These are phyloP conservation scores for Claviceps spartinae DNA, from an alignment of 2,329 filamentous ascomycete genomes.

Conservation along the genomic window DNA sequence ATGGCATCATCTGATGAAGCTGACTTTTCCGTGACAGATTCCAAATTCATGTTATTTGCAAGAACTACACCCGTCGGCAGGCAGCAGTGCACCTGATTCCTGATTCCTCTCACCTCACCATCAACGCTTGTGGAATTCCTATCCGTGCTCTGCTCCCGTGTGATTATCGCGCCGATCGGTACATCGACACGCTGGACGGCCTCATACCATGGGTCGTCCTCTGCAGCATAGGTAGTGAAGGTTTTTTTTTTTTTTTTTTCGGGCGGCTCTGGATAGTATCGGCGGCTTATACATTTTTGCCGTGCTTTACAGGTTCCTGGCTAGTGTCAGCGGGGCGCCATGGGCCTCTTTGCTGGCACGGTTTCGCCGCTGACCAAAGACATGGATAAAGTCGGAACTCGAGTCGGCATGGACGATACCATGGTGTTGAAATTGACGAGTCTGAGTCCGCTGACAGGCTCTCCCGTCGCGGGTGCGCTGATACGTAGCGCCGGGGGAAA, in stretches of 20 bases:
- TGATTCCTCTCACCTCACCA: not conserved
- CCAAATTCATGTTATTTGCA: not conserved
- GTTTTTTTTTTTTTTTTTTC: not conserved
- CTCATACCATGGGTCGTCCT: not conserved
- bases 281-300: not conserved
- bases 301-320: not conserved
- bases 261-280: not conserved
- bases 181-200: not conserved
- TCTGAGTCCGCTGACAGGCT: not conserved
- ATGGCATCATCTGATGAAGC: not conserved
- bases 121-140: not conserved
- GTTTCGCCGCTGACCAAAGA: not conserved
- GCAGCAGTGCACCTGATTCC: not conserved
- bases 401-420: not conserved
- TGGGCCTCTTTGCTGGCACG: not conserved
- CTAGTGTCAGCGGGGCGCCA: not conserved
- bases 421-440: not conserved
- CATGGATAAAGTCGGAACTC: not conserved
- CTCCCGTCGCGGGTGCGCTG: not conserved
- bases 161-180: not conserved
- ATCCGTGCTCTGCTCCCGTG: not conserved
- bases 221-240: not conserved
- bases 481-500: not conserved
- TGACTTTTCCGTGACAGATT: not conserved
- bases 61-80: not conserved